Evolutionary conservation across 768 basidiomycete genomes (phyloP).

Genomic region (Boletus rubroflammeus): DNA sequence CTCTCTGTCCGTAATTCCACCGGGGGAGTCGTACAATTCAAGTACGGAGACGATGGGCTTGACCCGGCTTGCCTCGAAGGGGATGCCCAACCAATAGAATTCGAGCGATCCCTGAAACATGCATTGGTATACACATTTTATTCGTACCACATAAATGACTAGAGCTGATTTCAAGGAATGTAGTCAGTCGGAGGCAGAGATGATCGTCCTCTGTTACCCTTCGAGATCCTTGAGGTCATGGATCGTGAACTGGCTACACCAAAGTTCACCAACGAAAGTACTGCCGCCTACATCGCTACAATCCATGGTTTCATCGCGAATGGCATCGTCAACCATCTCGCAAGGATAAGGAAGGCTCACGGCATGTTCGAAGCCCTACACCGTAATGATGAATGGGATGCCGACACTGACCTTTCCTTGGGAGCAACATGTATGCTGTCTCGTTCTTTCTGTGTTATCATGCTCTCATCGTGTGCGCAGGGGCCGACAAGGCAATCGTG

Average conservation of each 20-base stretch:
- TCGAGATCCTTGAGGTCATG: conserved; percentile 74
- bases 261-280: conserved; percentile 68
- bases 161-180: neutral
- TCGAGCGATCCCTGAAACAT: conserved; percentile 83
- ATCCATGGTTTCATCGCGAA: conserved; percentile 69
- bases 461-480: conserved; percentile 33
- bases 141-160: neutral
- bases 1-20: conserved; percentile 90
- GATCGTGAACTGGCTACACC: conserved; percentile 55
- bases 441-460: neutral
- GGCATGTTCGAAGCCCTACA: conserved; percentile 85
- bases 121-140: conserved; percentile 51
- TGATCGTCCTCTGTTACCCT: conserved; percentile 74
- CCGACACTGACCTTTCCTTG: conserved; percentile 69
- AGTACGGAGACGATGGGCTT: conserved; percentile 94
- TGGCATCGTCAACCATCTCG: conserved; percentile 63
- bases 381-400: conserved; percentile 72
- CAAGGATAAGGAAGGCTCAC: conserved; percentile 59
- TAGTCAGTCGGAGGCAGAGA: conserved; percentile 62
- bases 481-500: conserved; percentile 67
- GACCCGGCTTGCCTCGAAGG: conserved; percentile 97
- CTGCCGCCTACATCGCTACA: conserved; percentile 62
- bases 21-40: conserved; percentile 95
- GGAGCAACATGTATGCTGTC: conserved; percentile 61
- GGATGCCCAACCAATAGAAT: conserved; percentile 90